Conservation (phyloP, 2,329 filamentous ascomycete species). For the Fusarium succisae region DNA sequence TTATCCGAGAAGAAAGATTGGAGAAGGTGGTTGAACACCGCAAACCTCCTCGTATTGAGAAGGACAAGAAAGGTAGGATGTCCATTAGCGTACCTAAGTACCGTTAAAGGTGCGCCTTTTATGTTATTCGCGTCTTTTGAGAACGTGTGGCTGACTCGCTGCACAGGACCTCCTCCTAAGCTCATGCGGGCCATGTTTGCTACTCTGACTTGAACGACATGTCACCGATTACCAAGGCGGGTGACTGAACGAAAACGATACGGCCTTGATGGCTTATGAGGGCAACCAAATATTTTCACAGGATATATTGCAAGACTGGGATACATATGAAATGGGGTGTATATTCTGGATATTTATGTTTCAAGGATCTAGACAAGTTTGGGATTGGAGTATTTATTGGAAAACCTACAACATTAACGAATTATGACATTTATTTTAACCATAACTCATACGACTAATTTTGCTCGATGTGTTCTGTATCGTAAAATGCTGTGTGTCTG, state of each 20-base stretch:
- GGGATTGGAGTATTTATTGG: conserved; percentile 18
- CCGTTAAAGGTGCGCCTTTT: conserved; percentile 63
- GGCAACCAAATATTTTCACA: conserved; percentile 17
- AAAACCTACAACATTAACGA: conserved; percentile 36
- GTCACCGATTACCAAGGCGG: neutral
- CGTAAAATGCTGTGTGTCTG: neutral
- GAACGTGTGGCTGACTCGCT: conserved; percentile 46
- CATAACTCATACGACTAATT: no score
- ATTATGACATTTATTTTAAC: conserved; percentile 1
- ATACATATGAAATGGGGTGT: conserved; percentile 4
- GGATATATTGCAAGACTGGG: conserved; percentile 11
- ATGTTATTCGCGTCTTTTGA: conserved; percentile 29
- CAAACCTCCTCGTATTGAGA: conserved; percentile 76
- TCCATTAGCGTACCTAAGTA: conserved; percentile 81
- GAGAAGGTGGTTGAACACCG: conserved; percentile 64
- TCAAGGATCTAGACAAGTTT: conserved; percentile 26
- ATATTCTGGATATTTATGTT: conserved; percentile 6
- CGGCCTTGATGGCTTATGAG: conserved; percentile 10
- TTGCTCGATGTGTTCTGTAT: fast-evolving
- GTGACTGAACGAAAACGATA: conserved; percentile 16
- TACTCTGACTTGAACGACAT: conserved; percentile 67
- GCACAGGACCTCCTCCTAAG: conserved; percentile 68
- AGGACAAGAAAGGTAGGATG: conserved; percentile 97
- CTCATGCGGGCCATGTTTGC: conserved; percentile 76
- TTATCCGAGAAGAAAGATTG: conserved; percentile 70